These are phyloP conservation scores for Novymonas esmeraldas DNA, from an alignment of 208 protist species.

Conservation along the genomic window DNA sequence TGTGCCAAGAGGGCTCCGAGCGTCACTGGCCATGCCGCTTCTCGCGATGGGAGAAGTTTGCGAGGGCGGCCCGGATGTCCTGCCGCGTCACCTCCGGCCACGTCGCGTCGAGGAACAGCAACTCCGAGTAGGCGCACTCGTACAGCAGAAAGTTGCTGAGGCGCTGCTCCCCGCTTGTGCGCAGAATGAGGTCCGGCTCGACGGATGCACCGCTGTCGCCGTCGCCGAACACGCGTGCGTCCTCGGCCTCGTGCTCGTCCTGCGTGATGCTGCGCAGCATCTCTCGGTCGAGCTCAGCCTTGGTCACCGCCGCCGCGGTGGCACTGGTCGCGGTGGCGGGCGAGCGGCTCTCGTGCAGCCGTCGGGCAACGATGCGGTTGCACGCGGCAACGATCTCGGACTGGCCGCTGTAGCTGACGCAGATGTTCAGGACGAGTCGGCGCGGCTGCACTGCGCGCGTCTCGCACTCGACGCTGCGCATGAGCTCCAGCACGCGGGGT, in stretches of 20 bases:
- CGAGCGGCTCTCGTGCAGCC: slow-evolving; percentile 11
- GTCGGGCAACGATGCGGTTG: slow-evolving; percentile 45
- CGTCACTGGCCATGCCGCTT: slow-evolving; percentile 47
- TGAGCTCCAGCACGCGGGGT: slow-evolving; percentile 52
- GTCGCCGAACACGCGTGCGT: slow-evolving; percentile 40
- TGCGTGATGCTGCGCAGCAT: slow-evolving; percentile 90
- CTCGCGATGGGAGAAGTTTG: slow-evolving; percentile 50
- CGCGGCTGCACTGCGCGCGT: slow-evolving; percentile 47
- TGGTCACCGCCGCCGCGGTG: slow-evolving; percentile 33
- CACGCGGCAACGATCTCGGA: slow-evolving; percentile 69
- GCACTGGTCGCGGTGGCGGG: not conserved
- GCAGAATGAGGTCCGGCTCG: slow-evolving; percentile 85
- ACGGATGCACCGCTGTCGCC: slow-evolving; percentile 10
- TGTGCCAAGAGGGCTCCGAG: too few species aligned
- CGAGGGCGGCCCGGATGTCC: slow-evolving; percentile 52
- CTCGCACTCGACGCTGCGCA: slow-evolving; percentile 70
- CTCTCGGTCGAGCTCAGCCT: slow-evolving; percentile 55
- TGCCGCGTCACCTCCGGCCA: slow-evolving; percentile 77
- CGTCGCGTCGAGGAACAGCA: slow-evolving; percentile 73
- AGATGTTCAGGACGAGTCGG: slow-evolving; percentile 83
- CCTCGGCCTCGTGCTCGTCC: slow-evolving; percentile 56
- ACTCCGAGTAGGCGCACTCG: slow-evolving; percentile 88
- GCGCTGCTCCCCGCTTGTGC: slow-evolving; percentile 86
- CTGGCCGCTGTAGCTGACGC: slow-evolving; percentile 89
- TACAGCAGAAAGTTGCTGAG: slow-evolving; percentile 91